Conservation (phyloP, 805 yeast genomes). For the Ogataea wickerhamii region DNA sequence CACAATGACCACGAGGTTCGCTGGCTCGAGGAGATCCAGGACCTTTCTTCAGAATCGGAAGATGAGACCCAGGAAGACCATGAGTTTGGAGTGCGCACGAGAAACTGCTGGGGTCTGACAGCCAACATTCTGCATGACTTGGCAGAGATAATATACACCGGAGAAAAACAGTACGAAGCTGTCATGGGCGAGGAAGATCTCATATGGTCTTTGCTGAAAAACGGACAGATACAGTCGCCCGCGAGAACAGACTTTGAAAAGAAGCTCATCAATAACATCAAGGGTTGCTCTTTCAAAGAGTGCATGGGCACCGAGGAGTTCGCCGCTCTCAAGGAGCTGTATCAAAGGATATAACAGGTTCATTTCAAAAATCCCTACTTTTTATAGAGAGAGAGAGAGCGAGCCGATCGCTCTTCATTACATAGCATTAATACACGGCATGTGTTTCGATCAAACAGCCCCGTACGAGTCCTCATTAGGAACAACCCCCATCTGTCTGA, state of each 20-base stretch:
- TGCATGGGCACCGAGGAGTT: constrained; percentile 44
- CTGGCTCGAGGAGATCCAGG: constrained; percentile 62
- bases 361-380: too few relatives aligned
- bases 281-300: constrained; percentile 42
- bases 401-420: neutral
- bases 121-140: constrained; percentile 75
- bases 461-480: constrained; percentile 27
- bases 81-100: constrained; percentile 43
- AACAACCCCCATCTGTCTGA: constrained; percentile 57
- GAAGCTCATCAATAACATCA: constrained; percentile 43
- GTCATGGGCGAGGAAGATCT: constrained; percentile 63
- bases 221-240: constrained; percentile 48
- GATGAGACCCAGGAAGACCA: constrained; percentile 34
- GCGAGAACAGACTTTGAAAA: constrained; percentile 53
- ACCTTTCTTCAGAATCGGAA: constrained; percentile 57
- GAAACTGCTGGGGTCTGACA: constrained; percentile 81
- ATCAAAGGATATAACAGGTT: constrained; percentile 29
- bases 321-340: constrained; percentile 38
- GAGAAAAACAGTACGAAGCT: constrained; percentile 26
- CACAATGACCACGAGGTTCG: constrained; percentile 50
- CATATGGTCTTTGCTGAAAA: constrained; percentile 49
- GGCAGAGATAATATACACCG: constrained; percentile 51
- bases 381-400: too few relatives aligned
- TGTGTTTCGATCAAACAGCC: constrained; percentile 5
- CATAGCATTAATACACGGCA: constrained; percentile 2